phyloP scores from a whole-genome alignment of 2,329 filamentous ascomycete genomes.

The Curvularia hawaiiensis region DNA sequence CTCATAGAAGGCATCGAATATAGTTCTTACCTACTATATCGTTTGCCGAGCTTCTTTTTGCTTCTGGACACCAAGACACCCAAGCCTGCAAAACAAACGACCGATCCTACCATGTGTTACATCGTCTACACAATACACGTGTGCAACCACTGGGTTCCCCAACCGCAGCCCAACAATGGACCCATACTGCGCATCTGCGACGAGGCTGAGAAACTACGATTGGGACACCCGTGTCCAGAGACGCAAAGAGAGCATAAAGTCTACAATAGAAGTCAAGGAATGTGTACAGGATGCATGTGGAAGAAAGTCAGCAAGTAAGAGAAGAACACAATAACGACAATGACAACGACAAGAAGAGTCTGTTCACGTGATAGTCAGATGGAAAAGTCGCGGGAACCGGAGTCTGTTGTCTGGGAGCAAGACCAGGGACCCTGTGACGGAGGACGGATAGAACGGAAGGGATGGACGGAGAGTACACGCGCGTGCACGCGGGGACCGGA shows the following conservation, averaged over 20 bases:
- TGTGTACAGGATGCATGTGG: constrained; percentile 41
- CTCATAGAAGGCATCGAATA: neutral
- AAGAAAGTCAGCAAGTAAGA: constrained; percentile 21
- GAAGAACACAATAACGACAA: constrained; percentile 3
- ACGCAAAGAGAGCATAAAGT: constrained; percentile 38
- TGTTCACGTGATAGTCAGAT: neutral
- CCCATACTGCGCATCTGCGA: constrained; percentile 37
- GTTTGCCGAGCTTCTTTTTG: neutral
- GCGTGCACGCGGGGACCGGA: neutral
- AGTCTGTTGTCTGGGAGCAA: neutral
- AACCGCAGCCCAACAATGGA: constrained; percentile 34
- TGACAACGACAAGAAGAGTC: neutral
- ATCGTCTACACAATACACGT: constrained; percentile 41
- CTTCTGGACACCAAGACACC: neutral
- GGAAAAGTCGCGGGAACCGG: neutral
- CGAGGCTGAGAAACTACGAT: constrained; percentile 32
- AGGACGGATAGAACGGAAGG: constrained; percentile 3
- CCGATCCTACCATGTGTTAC: constrained; percentile 33
- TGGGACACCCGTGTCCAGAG: constrained; percentile 35
- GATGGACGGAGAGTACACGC: neutral
- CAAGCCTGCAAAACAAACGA: neutral
- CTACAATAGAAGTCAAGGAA: constrained; percentile 38
- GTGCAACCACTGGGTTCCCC: constrained; percentile 42
- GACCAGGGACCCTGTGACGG: neutral
- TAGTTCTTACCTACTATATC: neutral